Percentiles rank a stretch among this genome's conserved stretches.
Evolutionary conservation across 2,329 filamentous ascomycete genomes (phyloP).

Genomic region (Westerdykella sp.): DNA sequence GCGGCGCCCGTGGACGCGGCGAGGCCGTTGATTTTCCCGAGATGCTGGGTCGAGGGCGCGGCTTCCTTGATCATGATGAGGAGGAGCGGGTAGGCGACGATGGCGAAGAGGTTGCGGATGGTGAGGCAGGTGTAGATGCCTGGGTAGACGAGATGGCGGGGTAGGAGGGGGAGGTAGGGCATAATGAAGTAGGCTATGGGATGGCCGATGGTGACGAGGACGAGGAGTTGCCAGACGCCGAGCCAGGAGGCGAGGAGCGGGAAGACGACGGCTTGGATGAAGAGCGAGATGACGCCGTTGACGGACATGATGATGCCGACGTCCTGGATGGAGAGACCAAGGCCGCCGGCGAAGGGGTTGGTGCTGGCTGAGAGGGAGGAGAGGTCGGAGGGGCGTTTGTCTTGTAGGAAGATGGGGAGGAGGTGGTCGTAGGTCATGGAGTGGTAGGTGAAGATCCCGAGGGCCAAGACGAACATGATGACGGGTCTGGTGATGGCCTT

Average conservation of each 20-base stretch:
- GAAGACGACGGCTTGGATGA: slow-evolving; percentile 67
- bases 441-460: slow-evolving; percentile 90
- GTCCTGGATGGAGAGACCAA: slow-evolving; percentile 59
- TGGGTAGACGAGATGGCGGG: slow-evolving; percentile 48
- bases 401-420: slow-evolving; percentile 87
- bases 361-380: slow-evolving; percentile 17
- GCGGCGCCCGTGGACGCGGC: slow-evolving; percentile 67
- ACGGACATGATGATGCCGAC: slow-evolving; percentile 64
- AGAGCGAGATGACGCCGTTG: slow-evolving; percentile 64
- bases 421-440: slow-evolving; percentile 93
- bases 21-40: slow-evolving; percentile 67
- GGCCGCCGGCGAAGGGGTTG: slow-evolving; percentile 48
- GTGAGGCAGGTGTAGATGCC: slow-evolving; percentile 62
- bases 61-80: slow-evolving; percentile 69
- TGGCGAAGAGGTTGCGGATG: slow-evolving; percentile 61
- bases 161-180: slow-evolving; percentile 59
- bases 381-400: slow-evolving; percentile 49
- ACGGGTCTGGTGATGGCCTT: slow-evolving; percentile 59
- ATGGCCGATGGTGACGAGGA: slow-evolving; percentile 59
- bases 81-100: slow-evolving; percentile 61
- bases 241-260: slow-evolving; percentile 57
- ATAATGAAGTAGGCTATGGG: slow-evolving; percentile 63
- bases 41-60: slow-evolving; percentile 53
- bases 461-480: slow-evolving; percentile 68
- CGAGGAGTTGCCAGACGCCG: slow-evolving; percentile 62